Evolutionary conservation across 1,284 basidiomycete species (phyloP).

Genomic region (Fomes fomentarius): DNA sequence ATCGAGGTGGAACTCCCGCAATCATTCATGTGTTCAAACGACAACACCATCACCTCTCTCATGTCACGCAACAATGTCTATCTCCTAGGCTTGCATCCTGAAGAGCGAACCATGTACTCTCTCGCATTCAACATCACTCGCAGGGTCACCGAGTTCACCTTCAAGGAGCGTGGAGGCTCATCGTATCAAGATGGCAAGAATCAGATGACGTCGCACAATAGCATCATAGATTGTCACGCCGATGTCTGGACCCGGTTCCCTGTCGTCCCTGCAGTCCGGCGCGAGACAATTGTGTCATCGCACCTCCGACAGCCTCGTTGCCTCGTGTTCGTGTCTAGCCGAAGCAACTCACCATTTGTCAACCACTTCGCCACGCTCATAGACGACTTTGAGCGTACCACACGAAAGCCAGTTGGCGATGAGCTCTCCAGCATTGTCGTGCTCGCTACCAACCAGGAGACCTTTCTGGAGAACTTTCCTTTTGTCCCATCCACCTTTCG

Average conservation of each 20-base stretch:
- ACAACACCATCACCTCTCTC: constrained; percentile 47
- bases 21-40: background rate
- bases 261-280: constrained; percentile 55
- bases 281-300: constrained; percentile 46
- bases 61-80: constrained; percentile 44
- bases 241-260: constrained; percentile 71
- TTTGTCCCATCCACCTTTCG: constrained; percentile 32
- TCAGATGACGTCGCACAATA: constrained; percentile 44
- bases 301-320: constrained; percentile 33
- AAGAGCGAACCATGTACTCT: constrained; percentile 39
- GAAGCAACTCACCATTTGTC: constrained; percentile 37
- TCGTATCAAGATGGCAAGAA: constrained; percentile 16
- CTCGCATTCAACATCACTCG: constrained; percentile 53
- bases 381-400: constrained; percentile 46
- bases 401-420: constrained; percentile 53
- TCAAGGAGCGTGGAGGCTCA: constrained; percentile 42
- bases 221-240: constrained; percentile 55
- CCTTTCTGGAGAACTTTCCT: background rate
- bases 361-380: constrained; percentile 51
- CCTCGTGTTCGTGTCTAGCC: constrained; percentile 46
- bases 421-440: constrained; percentile 42
- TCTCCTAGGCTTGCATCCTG: constrained; percentile 42
- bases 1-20: constrained; percentile 36
- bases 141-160: constrained; percentile 56
- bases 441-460: constrained; percentile 28